phyloP scores from a whole-genome alignment of 208 protist species.

The Trypanosoma caninum region DNA sequence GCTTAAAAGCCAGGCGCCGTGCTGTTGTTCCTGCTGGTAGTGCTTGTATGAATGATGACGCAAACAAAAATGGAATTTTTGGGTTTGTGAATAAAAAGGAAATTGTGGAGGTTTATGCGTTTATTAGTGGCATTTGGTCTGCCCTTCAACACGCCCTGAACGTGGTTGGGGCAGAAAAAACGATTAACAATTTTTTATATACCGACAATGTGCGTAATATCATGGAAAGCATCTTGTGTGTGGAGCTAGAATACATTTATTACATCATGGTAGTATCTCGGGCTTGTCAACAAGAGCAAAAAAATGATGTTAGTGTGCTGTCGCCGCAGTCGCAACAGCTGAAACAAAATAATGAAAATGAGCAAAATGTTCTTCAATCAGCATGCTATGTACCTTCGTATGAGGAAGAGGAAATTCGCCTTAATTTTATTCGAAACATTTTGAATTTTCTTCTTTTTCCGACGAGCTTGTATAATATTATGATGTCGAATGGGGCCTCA shows the following conservation, averaged over 20 bases:
- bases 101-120: constrained; percentile 60
- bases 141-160: constrained; percentile 45
- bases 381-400: constrained; percentile 42
- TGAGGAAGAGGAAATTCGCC: constrained; percentile 66
- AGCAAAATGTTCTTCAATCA: background rate
- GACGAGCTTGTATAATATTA: constrained; percentile 57
- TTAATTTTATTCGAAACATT: constrained; percentile 67
- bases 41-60: background rate
- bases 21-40: background rate
- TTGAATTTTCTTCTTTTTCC: constrained; percentile 77
- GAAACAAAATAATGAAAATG: constrained; percentile 4
- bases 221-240: constrained; percentile 51
- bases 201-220: constrained; percentile 63
- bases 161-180: constrained; percentile 20
- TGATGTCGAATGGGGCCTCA: background rate
- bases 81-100: constrained; percentile 32
- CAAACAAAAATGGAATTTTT: constrained; percentile 14
- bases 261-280: constrained; percentile 53
- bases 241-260: constrained; percentile 64
- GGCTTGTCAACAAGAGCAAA: constrained; percentile 1
- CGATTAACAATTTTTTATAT: constrained; percentile 35
- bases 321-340: constrained; percentile 1
- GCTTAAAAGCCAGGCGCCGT: constrained; percentile 2
- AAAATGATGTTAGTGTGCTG: constrained; percentile 1
- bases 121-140: constrained; percentile 69